Conservation (phyloP, 768 basidiomycete species). For the Mycena rosella region DNA sequence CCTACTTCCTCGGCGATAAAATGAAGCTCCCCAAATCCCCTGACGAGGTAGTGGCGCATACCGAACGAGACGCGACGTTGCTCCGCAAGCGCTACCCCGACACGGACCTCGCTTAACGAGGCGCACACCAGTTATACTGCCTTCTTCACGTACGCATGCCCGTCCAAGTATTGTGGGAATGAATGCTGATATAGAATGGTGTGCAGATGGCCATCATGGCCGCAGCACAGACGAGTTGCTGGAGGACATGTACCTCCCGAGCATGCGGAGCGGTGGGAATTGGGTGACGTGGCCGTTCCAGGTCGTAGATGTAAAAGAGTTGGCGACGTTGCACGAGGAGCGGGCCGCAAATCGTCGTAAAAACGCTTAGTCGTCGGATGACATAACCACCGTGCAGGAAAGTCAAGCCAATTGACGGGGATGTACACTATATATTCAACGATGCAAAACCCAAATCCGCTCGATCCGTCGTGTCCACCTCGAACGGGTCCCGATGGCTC, state of each 20-base stretch:
- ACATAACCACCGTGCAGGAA: too few species aligned
- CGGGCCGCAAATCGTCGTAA: slow-evolving; percentile 43
- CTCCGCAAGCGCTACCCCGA: slow-evolving; percentile 67
- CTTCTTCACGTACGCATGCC: slow-evolving; percentile 70
- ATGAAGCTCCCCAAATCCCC: slow-evolving; percentile 63
- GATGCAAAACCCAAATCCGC: slow-evolving; percentile 58
- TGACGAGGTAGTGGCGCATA: slow-evolving; percentile 58
- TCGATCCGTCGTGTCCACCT: slow-evolving; percentile 54
- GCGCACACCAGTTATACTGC: slow-evolving; percentile 63
- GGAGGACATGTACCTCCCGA: slow-evolving; percentile 68
- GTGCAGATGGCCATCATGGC: slow-evolving; percentile 78
- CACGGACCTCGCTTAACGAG: slow-evolving; percentile 60
- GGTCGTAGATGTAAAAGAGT: slow-evolving; percentile 61
- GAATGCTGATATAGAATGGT: background rate
- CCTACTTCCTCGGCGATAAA: slow-evolving; percentile 68
- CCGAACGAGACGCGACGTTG: slow-evolving; percentile 65
- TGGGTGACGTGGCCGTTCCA: slow-evolving; percentile 77
- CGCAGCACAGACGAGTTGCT: slow-evolving; percentile 70
- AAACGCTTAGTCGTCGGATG: background rate
- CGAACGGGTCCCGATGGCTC: slow-evolving; percentile 87
- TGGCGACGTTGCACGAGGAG: slow-evolving; percentile 63
- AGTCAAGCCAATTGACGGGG: too few species aligned
- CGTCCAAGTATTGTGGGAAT: background rate
- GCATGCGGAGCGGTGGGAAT: slow-evolving; percentile 68
- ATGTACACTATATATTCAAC: slow-evolving; percentile 16